Conservation (phyloP, 768 basidiomycete genomes). For the Trametes cinnabarina region DNA sequence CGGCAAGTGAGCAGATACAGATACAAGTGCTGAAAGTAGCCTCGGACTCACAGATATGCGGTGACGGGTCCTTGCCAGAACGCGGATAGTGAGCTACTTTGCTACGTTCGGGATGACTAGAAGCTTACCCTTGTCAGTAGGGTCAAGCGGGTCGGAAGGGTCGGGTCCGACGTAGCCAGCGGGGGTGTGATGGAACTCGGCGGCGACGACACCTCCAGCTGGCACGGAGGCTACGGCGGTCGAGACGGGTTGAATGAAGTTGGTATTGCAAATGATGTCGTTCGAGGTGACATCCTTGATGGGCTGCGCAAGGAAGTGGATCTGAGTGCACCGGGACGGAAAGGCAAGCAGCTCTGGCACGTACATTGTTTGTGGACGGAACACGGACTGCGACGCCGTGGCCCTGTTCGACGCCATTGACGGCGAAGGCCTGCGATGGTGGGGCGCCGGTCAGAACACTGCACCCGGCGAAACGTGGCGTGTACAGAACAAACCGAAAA, state of each 20-base stretch:
- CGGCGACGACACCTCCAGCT: constrained; percentile 50
- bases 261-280: constrained; percentile 57
- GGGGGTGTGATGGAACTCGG: constrained; percentile 52
- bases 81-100: no score
- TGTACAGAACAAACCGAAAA: constrained; percentile 22
- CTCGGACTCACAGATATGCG: constrained; percentile 3
- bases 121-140: constrained; percentile 48
- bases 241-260: constrained; percentile 48
- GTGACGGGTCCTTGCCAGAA: constrained; percentile 1
- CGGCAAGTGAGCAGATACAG: no score
- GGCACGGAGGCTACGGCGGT: constrained; percentile 45
- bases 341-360: no score
- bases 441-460: neutral
- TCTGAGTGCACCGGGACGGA: no score
- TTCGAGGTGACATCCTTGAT: constrained; percentile 55
- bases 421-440: constrained; percentile 45
- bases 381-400: constrained; percentile 45
- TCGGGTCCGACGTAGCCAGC: constrained; percentile 44
- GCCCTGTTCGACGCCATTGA: constrained; percentile 51
- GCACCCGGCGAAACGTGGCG: no score
- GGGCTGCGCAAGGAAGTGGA: constrained; percentile 35
- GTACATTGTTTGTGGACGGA: constrained; percentile 45
- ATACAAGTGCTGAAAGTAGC: neutral
- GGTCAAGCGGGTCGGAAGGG: constrained; percentile 47
- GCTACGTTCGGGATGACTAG: no score